Conservation (phyloP, 163 green algal species). For the Prototheca wickerhamii region DNA sequence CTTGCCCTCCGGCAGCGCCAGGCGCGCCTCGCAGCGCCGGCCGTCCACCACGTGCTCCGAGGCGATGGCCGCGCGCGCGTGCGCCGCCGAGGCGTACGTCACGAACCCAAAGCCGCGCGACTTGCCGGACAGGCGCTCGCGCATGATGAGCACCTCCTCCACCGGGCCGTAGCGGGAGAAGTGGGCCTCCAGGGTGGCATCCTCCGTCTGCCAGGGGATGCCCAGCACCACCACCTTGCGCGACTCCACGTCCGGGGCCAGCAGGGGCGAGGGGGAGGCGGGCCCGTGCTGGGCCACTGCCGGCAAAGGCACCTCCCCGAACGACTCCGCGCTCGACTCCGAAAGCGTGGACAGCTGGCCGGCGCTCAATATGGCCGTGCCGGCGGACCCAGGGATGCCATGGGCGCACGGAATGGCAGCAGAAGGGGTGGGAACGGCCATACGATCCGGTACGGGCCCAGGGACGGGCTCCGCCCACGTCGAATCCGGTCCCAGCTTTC, state of each 20-base stretch:
- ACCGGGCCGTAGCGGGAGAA: conserved; percentile 64
- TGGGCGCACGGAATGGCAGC: background rate
- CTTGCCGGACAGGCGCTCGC: conserved; percentile 64
- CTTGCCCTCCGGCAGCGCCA: conserved; percentile 62
- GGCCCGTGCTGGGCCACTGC: background rate
- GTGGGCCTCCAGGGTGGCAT: conserved; percentile 44
- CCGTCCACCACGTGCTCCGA: conserved; percentile 33
- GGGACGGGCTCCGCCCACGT: no score
- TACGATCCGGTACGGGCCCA: no score
- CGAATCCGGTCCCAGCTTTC: no score
- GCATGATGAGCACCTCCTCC: conserved; percentile 68
- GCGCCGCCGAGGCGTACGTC: conserved; percentile 45
- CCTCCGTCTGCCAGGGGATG: conserved; percentile 67
- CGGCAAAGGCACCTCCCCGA: background rate
- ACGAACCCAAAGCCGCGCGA: conserved; percentile 85
- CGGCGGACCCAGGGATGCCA: background rate
- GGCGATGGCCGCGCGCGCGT: conserved; percentile 35
- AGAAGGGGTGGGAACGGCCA: background rate
- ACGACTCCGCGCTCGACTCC: background rate
- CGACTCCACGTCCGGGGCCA: conserved; percentile 13
- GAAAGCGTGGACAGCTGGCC: background rate
- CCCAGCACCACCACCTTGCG: conserved; percentile 30
- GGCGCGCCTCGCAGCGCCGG: conserved; percentile 62
- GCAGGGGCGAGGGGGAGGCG: background rate
- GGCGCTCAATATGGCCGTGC: background rate